Conservation (phyloP, 2,329 filamentous ascomycete genomes). For the Cytospora piceicola region DNA sequence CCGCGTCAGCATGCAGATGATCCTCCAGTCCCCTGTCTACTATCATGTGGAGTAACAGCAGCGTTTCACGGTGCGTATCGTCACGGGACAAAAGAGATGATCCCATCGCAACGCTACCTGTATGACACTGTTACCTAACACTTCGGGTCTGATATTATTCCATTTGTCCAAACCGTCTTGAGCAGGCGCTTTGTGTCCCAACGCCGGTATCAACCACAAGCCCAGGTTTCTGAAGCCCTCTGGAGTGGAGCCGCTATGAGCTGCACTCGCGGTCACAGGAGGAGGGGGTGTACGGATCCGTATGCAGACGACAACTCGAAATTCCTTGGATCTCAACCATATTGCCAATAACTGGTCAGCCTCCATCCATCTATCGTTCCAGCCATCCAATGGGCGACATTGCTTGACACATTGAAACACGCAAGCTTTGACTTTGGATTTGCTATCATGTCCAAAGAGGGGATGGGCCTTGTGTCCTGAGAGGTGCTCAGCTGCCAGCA, state of each 20-base stretch:
- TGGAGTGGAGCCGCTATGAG: background rate
- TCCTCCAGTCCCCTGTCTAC: background rate
- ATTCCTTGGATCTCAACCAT: background rate
- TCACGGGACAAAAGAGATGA: background rate
- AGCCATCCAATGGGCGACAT: background rate
- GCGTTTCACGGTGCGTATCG: background rate
- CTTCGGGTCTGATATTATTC: background rate
- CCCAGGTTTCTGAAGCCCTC: background rate
- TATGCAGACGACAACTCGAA: background rate
- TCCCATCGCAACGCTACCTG: background rate
- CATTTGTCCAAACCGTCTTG: background rate
- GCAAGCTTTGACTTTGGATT: background rate
- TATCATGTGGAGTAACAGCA: background rate
- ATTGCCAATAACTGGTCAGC: background rate
- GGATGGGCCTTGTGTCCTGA: background rate
- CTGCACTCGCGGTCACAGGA: background rate
- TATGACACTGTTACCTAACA: constrained; percentile 2
- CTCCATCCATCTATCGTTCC: background rate
- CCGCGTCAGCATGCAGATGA: background rate
- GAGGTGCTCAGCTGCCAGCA: background rate
- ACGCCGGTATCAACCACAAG: background rate
- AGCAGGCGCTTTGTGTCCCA: background rate
- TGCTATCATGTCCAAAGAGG: background rate
- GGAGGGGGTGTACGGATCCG: background rate
- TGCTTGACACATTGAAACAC: background rate